Conservation (phyloP, 2,329 filamentous ascomycete genomes). For the Immersiporthe knoxdaviesiana region DNA sequence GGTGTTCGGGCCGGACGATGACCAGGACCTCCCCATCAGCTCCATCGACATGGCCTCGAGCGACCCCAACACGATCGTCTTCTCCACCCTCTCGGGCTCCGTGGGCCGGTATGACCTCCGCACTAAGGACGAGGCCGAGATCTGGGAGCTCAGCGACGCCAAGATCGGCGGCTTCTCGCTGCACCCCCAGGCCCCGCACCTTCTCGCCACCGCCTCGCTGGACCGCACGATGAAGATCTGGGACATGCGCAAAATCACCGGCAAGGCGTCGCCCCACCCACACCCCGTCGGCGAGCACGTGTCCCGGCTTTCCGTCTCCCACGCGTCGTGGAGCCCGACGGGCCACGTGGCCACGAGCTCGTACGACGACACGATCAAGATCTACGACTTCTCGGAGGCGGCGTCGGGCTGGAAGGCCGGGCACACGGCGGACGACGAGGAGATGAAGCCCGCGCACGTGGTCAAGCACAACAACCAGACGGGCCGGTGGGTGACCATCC, state of each 20-base stretch:
- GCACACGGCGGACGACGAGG: slow-evolving; percentile 58
- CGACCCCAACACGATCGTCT: slow-evolving; percentile 76
- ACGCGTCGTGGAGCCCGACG: slow-evolving; percentile 84
- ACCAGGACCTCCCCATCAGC: slow-evolving; percentile 78
- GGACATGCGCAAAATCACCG: slow-evolving; percentile 82
- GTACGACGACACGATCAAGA: slow-evolving; percentile 94
- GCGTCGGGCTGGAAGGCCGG: slow-evolving; percentile 59
- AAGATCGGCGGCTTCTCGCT: slow-evolving; percentile 95
- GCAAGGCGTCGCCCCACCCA: slow-evolving; percentile 63
- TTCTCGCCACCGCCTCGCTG: slow-evolving; percentile 85
- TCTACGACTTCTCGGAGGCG: slow-evolving; percentile 75
- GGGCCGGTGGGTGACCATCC: slow-evolving; percentile 85
- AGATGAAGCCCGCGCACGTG: slow-evolving; percentile 70
- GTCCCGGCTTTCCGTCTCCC: slow-evolving; percentile 83
- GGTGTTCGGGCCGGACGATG: slow-evolving; percentile 75
- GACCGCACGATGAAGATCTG: slow-evolving; percentile 90
- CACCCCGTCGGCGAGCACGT: slow-evolving; percentile 78
- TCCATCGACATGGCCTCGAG: slow-evolving; percentile 76
- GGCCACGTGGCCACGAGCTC: slow-evolving; percentile 89
- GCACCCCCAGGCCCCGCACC: slow-evolving; percentile 77
- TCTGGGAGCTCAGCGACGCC: slow-evolving; percentile 81
- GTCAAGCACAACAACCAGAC: slow-evolving; percentile 95
- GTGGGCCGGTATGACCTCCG: slow-evolving; percentile 84
- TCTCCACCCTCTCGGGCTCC: slow-evolving; percentile 81
- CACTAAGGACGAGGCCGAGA: slow-evolving; percentile 59